These are phyloP conservation scores for Cyberlindnera sargentensis DNA, from an alignment of 805 yeast genomes.

Conservation along the genomic window DNA sequence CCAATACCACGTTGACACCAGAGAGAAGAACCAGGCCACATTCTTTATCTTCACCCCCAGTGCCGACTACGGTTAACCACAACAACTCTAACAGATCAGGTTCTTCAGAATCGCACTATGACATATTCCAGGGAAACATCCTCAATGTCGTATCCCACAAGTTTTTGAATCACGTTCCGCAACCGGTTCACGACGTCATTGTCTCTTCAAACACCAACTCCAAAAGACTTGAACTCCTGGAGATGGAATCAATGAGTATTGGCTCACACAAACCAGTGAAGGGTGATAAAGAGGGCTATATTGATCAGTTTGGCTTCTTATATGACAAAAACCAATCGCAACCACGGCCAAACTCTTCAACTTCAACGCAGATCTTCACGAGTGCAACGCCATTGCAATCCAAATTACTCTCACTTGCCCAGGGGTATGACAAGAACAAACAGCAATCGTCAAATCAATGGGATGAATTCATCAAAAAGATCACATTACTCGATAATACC, in stretches of 20 bases:
- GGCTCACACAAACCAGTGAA: constrained; percentile 26
- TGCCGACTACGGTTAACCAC: background rate
- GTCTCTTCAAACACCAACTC: constrained; percentile 1
- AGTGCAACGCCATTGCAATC: constrained; percentile 1
- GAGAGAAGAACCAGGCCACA: constrained; percentile 15
- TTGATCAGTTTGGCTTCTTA: constrained; percentile 46
- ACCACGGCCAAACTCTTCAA: background rate
- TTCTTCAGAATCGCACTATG: background rate
- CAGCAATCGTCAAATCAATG: constrained; percentile 34
- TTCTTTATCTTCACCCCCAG: constrained; percentile 12
- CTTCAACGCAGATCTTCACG: background rate
- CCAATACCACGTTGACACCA: constrained; percentile 5
- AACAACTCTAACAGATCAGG: background rate
- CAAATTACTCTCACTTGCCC: constrained; percentile 24
- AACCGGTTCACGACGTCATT: constrained; percentile 18
- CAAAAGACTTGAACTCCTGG: constrained; percentile 30
- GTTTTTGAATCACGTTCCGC: constrained; percentile 17
- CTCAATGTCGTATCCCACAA: constrained; percentile 14
- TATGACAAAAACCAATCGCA: constrained; percentile 21
- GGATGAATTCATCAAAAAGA: constrained; percentile 36
- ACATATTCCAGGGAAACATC: constrained; percentile 2
- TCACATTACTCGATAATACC: constrained; percentile 21
- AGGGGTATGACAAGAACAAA: constrained; percentile 37
- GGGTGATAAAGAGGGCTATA: constrained; percentile 20
- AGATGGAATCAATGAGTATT: constrained; percentile 28